Evolutionary conservation across 139 green algal species (phyloP).

Genomic region (Parachlorella kessleri): DNA sequence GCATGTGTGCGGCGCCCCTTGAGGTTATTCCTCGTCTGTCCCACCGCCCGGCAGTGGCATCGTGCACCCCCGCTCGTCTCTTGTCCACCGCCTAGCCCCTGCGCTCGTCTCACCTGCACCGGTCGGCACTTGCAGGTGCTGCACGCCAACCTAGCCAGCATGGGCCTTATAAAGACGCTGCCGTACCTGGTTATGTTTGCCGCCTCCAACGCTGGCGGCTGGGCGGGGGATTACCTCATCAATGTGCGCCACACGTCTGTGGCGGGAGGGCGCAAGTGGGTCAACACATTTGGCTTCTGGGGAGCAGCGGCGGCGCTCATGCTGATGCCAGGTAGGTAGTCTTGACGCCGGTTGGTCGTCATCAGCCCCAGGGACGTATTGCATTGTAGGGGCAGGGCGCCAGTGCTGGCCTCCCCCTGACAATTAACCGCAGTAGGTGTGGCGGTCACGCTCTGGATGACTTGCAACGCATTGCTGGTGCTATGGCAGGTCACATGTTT

Average conservation of each 20-base stretch:
- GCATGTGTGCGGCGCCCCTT: no score
- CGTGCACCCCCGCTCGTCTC: no score
- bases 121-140: slow-evolving; percentile 84
- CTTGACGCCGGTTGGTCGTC: no score
- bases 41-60: no score
- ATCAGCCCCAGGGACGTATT: no score
- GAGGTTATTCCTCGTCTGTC: no score
- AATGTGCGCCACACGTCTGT: slow-evolving; percentile 40
- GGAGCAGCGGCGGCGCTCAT: slow-evolving; percentile 59
- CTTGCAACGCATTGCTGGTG: no score
- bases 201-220: slow-evolving; percentile 80
- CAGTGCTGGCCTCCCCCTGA: no score
- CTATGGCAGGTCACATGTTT: no score
- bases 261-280: slow-evolving; percentile 75
- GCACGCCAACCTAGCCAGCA: slow-evolving; percentile 60
- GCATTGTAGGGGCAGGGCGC: no score
- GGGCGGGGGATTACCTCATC: slow-evolving; percentile 88
- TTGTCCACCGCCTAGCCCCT: neutral
- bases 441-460: no score
- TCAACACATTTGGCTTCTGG: slow-evolving; percentile 87
- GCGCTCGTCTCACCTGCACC: neutral
- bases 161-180: slow-evolving; percentile 83
- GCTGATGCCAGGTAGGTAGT: slow-evolving; percentile 67
- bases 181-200: slow-evolving; percentile 97
- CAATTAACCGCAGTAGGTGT: no score